phyloP scores from a whole-genome alignment of 306 rosid genomes.

The Glycine soja region DNA sequence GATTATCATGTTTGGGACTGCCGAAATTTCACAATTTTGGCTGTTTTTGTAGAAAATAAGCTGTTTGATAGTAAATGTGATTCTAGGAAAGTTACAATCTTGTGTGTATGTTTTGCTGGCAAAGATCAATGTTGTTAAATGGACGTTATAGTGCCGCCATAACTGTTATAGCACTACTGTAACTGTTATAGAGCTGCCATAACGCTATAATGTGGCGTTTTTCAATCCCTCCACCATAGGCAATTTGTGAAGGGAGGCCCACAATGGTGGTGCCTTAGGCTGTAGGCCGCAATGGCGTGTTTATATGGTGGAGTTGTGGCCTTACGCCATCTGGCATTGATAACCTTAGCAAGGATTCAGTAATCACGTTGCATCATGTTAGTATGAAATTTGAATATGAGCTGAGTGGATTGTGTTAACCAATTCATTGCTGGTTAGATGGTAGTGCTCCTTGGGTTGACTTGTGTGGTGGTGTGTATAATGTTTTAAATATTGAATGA shows the following conservation, averaged over 20 bases:
- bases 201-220: too few species aligned
- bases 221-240: too few species aligned
- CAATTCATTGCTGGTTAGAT: constrained; percentile 34
- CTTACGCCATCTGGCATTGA: too few species aligned
- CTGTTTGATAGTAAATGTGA: constrained; percentile 6
- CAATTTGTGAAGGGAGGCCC: too few species aligned
- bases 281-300: too few species aligned
- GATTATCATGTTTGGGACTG: background rate
- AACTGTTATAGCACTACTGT: too few species aligned
- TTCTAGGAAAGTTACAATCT: background rate
- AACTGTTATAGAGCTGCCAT: too few species aligned
- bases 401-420: constrained; percentile 17
- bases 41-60: too few species aligned
- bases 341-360: background rate
- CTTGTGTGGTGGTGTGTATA: constrained; percentile 24
- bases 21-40: too few species aligned
- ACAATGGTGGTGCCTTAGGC: too few species aligned
- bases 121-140: background rate
- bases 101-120: constrained; percentile 12
- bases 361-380: background rate
- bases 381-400: constrained; percentile 18
- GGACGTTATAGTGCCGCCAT: too few species aligned
- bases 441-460: constrained; percentile 30
- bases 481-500: constrained; percentile 24
- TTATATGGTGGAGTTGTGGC: too few species aligned